These are phyloP conservation scores for Xylaria intraflava DNA, from an alignment of 495 filamentous ascomycete genomes.

Conservation along the genomic window DNA sequence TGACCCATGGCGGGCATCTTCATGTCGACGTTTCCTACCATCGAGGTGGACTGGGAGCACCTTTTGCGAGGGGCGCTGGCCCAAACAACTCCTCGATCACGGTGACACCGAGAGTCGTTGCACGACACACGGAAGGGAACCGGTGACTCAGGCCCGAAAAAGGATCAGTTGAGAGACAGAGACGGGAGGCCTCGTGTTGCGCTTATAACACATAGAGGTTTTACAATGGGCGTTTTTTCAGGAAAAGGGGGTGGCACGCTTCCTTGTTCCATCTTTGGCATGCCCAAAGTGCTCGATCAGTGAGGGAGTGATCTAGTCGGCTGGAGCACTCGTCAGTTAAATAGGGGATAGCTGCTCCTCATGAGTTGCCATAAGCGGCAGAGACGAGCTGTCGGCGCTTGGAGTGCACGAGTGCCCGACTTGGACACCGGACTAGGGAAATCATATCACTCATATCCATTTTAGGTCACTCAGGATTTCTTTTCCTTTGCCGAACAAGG, in stretches of 20 bases:
- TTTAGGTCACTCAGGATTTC: not conserved
- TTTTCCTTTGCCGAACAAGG: not conserved
- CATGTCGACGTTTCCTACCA: not conserved
- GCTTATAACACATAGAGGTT: not conserved
- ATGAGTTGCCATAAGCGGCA: not conserved
- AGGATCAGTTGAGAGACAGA: not conserved
- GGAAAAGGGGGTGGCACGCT: not conserved
- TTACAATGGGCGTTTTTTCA: not conserved
- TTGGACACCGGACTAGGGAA: not conserved
- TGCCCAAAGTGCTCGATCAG: not conserved
- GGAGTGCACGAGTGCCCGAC: not conserved
- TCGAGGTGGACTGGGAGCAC: not conserved
- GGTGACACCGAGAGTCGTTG: not conserved
- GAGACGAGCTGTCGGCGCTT: not conserved
- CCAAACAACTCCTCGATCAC: not conserved
- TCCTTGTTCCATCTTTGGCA: not conserved
- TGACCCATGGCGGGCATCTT: not conserved
- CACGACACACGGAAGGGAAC: not conserved
- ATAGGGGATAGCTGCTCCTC: too few relatives aligned
- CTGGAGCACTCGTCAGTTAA: not conserved
- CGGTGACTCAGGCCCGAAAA: not conserved
- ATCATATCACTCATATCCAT: not conserved
- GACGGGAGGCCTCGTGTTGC: not conserved
- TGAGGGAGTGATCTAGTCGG: not conserved
- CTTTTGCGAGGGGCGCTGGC: not conserved